Evolutionary conservation across 164 flowering plant species (phyloP).

Genomic region (Tetrastigma voinierianum): DNA sequence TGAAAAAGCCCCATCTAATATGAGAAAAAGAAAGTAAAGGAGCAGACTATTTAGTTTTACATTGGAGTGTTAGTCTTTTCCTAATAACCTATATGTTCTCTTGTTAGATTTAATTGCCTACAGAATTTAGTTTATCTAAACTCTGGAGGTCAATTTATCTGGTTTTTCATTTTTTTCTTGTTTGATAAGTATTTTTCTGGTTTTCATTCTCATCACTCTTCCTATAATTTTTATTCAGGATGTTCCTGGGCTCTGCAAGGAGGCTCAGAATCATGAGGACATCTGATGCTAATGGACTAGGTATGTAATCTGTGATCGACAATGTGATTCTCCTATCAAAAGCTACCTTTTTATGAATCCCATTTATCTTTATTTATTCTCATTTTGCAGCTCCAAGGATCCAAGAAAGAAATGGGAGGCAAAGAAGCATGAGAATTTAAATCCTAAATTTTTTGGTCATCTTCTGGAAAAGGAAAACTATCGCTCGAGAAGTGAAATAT

Average conservation of each 20-base stretch:
- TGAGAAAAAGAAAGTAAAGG: background rate
- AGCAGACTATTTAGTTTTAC: background rate
- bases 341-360: background rate
- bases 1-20: background rate
- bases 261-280: constrained; percentile 63
- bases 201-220: too few species aligned
- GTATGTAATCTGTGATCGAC: constrained; percentile 18
- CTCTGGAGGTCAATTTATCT: too few species aligned
- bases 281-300: constrained; percentile 51
- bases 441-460: background rate
- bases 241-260: constrained; percentile 60
- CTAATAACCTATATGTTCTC: background rate
- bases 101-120: background rate
- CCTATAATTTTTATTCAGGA: constrained; percentile 32
- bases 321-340: background rate
- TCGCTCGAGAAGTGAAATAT: constrained; percentile 1
- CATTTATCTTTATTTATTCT: background rate
- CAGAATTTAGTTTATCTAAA: too few species aligned
- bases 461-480: background rate
- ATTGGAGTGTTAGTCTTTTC: background rate
- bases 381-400: constrained; percentile 36
- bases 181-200: too few species aligned
- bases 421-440: constrained; percentile 20
- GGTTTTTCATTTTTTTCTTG: too few species aligned
- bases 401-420: constrained; percentile 26